phyloP scores from a whole-genome alignment of 83 land plant species.

The Diphasiastrum complanatum region DNA sequence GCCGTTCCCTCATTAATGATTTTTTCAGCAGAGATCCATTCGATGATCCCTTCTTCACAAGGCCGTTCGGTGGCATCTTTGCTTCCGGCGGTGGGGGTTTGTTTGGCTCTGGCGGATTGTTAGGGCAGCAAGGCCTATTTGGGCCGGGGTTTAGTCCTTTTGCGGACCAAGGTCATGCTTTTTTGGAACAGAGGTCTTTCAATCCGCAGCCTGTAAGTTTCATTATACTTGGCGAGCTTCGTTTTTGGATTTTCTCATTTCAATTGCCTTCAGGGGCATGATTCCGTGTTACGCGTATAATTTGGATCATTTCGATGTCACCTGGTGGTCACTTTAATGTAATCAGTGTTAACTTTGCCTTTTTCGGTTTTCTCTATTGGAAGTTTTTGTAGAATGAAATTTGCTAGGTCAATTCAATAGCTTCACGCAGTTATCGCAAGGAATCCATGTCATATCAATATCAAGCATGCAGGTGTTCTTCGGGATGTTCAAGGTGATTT shows the following conservation, averaged over 20 bases:
- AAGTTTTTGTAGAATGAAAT: too few species aligned
- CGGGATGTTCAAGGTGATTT: neutral
- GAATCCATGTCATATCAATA: too few species aligned
- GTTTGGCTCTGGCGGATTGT: slow-evolving; percentile 22
- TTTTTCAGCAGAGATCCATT: slow-evolving; percentile 62
- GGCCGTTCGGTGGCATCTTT: slow-evolving; percentile 58
- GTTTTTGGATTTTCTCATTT: neutral
- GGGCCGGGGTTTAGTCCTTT: neutral
- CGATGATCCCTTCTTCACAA: slow-evolving; percentile 63
- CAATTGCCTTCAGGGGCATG: neutral
- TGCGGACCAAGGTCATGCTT: slow-evolving; percentile 13
- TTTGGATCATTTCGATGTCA: too few species aligned
- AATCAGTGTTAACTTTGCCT: too few species aligned
- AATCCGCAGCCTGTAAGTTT: slow-evolving; percentile 11
- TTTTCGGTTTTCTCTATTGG: too few species aligned
- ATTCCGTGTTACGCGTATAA: neutral
- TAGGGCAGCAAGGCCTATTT: slow-evolving; percentile 3
- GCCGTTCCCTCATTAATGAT: too few species aligned
- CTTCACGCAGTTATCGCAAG: too few species aligned
- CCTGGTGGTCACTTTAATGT: too few species aligned
- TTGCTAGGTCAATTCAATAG: too few species aligned
- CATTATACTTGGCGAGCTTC: neutral
- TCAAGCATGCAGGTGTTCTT: neutral
- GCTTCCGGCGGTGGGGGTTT: slow-evolving; percentile 39
- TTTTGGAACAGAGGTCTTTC: slow-evolving; percentile 29